phyloP scores from a whole-genome alignment of 345 rosid species.

The Salix suchowensis region DNA sequence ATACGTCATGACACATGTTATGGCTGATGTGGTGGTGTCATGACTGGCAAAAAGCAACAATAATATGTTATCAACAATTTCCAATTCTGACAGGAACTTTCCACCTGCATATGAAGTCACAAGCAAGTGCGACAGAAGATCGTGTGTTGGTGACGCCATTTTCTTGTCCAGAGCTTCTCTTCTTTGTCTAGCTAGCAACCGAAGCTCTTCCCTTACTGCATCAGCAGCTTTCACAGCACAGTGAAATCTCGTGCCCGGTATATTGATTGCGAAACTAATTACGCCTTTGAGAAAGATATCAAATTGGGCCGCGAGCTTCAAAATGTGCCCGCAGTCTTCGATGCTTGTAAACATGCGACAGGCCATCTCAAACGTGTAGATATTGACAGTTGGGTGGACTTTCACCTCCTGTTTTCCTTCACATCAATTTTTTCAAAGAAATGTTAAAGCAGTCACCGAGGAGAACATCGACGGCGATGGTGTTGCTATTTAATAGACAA shows the following conservation, averaged over 20 bases:
- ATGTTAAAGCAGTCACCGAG: neutral
- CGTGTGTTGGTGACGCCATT: conserved; percentile 10
- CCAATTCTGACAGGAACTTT: conserved; percentile 27
- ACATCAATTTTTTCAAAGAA: neutral
- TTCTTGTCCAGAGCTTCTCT: conserved; percentile 16
- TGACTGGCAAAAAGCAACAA: conserved; percentile 29
- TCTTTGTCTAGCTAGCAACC: conserved; percentile 13
- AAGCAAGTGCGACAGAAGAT: conserved; percentile 28
- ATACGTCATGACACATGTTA: conserved; percentile 23
- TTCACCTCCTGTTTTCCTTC: conserved; percentile 24
- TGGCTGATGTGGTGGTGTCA: conserved; percentile 20
- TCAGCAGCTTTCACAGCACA: conserved; percentile 16
- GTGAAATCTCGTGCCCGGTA: conserved; percentile 29
- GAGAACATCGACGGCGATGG: neutral
- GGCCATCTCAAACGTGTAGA: conserved; percentile 28
- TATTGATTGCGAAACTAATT: conserved; percentile 2
- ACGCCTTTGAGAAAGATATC: conserved; percentile 22
- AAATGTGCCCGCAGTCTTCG: conserved; percentile 13
- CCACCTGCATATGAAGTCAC: conserved; percentile 19
- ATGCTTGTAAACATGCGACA: conserved; percentile 27
- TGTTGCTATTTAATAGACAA: neutral
- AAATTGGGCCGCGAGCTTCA: conserved; percentile 18
- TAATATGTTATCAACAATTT: conserved; percentile 28
- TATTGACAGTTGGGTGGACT: conserved; percentile 14
- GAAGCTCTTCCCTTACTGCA: conserved; percentile 21